Conservation (phyloP, 1,284 basidiomycete species). For the Rhodotorula sp. region DNA sequence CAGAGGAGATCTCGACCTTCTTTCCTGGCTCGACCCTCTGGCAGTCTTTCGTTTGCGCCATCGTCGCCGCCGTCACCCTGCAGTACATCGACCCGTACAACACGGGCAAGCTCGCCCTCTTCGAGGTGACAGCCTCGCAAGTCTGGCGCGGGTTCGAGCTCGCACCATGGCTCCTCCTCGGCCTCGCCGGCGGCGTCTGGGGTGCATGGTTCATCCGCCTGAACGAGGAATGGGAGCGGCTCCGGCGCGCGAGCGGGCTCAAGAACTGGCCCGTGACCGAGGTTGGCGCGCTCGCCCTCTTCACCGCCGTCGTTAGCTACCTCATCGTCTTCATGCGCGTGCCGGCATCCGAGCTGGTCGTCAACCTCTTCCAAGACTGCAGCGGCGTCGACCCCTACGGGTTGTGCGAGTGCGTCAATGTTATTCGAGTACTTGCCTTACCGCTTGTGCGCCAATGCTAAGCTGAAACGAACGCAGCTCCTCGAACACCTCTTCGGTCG, state of each 20-base stretch:
- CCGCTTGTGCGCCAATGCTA: not conserved
- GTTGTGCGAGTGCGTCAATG: slow-evolving; percentile 60
- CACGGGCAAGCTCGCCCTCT: slow-evolving; percentile 68
- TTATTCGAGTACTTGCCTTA: not conserved
- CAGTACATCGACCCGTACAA: slow-evolving; percentile 85
- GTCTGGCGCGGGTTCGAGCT: slow-evolving; percentile 53
- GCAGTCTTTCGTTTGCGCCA: slow-evolving; percentile 86
- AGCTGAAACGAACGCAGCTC: not conserved
- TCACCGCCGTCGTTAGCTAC: slow-evolving; percentile 79
- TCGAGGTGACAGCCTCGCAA: slow-evolving; percentile 85
- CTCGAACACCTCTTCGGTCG: slow-evolving; percentile 14
- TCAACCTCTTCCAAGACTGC: slow-evolving; percentile 84
- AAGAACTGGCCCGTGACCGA: slow-evolving; percentile 77
- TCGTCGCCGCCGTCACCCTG: slow-evolving; percentile 64
- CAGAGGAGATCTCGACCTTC: slow-evolving; percentile 82
- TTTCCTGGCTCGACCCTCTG: slow-evolving; percentile 62
- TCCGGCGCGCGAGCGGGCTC: slow-evolving; percentile 53
- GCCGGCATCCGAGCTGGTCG: slow-evolving; percentile 43
- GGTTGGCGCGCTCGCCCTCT: slow-evolving; percentile 56
- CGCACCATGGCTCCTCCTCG: slow-evolving; percentile 46
- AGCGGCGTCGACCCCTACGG: slow-evolving; percentile 63
- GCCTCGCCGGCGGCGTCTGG: slow-evolving; percentile 68
- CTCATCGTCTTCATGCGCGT: slow-evolving; percentile 56
- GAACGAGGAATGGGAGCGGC: slow-evolving; percentile 73
- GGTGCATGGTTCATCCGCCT: slow-evolving; percentile 92